phyloP scores from a whole-genome alignment of 1,284 basidiomycete genomes.

The Prillingera fragicola region DNA sequence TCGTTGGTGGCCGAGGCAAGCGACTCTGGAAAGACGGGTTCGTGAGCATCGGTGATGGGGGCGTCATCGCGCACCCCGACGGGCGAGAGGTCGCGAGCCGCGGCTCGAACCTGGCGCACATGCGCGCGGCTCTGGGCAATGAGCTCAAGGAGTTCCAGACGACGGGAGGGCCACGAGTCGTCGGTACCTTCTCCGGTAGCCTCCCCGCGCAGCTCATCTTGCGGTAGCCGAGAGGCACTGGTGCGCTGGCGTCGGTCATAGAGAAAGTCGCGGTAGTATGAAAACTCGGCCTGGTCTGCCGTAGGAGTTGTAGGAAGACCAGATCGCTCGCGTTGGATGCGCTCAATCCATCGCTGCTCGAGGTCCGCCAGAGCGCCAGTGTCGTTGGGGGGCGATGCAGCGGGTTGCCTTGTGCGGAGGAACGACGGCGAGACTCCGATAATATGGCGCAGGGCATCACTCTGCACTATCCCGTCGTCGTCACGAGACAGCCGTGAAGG shows the following conservation, averaged over 20 bases:
- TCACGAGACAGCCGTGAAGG: no score
- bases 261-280: slow-evolving; percentile 13
- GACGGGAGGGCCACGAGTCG: slow-evolving; percentile 4
- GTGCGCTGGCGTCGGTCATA: slow-evolving; percentile 5
- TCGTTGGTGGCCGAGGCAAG: no score
- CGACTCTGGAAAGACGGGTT: no score
- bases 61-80: no score
- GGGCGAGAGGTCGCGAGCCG: no score
- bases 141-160: slow-evolving; percentile 10
- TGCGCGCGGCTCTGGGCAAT: neutral
- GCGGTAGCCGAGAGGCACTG: no score
- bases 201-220: neutral
- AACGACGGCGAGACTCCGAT: neutral
- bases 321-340: slow-evolving; percentile 4
- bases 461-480: no score
- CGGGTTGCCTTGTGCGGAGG: neutral
- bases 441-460: slow-evolving; percentile 2
- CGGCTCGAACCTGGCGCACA: no score
- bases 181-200: no score
- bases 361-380: slow-evolving; percentile 1
- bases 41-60: no score
- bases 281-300: slow-evolving; percentile 7
- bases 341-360: slow-evolving; percentile 5
- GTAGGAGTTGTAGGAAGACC: neutral
- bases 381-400: neutral